phyloP scores from a whole-genome alignment of 768 basidiomycete genomes.

The Porpolomopsis calyptriformis region DNA sequence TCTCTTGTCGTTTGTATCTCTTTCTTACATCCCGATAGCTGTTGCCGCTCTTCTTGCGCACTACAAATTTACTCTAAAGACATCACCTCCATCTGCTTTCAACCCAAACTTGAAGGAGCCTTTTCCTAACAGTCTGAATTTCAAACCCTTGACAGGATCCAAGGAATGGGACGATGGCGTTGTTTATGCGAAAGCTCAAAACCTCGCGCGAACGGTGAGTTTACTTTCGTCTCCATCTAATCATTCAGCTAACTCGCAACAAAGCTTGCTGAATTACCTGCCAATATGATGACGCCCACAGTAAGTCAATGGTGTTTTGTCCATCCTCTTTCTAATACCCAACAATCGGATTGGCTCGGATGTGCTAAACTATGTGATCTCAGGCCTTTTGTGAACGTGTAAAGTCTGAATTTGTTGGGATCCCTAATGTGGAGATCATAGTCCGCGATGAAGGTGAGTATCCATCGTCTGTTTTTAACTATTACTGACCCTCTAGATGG shows the following conservation, averaged over 20 bases:
- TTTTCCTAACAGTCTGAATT: constrained; percentile 37
- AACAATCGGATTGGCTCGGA: background rate
- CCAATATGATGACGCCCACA: constrained; percentile 79
- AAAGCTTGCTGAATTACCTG: constrained; percentile 83
- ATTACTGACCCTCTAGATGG: no score
- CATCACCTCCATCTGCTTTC: constrained; percentile 53
- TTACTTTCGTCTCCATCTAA: background rate
- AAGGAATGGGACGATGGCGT: constrained; percentile 66
- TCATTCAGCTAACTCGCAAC: constrained; percentile 2
- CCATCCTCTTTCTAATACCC: background rate
- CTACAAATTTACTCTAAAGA: constrained; percentile 74
- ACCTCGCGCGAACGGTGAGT: constrained; percentile 64
- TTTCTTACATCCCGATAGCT: constrained; percentile 29
- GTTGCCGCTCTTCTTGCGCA: constrained; percentile 68
- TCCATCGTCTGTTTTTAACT: background rate
- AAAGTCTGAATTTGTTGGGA: constrained; percentile 49
- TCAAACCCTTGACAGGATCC: constrained; percentile 37
- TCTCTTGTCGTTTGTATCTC: background rate
- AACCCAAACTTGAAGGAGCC: constrained; percentile 48
- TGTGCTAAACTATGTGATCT: background rate
- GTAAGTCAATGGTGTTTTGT: constrained; percentile 24
- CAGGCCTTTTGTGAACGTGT: constrained; percentile 65
- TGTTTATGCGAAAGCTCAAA: constrained; percentile 67
- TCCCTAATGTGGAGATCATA: constrained; percentile 58
- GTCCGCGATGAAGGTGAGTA: constrained; percentile 62